Evolutionary conservation across 306 rosid genomes (phyloP).

Genomic region (Lablab purpureus): DNA sequence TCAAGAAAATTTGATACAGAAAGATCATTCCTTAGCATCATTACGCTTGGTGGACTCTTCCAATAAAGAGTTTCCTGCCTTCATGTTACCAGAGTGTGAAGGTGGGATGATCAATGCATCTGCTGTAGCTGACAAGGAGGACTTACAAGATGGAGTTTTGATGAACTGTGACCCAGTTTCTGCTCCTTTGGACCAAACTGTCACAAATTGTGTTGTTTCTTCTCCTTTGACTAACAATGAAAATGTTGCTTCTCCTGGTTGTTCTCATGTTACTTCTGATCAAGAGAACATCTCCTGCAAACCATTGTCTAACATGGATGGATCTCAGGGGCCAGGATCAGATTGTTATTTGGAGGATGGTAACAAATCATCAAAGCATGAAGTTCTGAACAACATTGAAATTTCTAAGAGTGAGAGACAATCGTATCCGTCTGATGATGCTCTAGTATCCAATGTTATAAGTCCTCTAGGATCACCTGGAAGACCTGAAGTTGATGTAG

Average conservation of each 20-base stretch:
- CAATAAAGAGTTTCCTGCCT: constrained; percentile 43
- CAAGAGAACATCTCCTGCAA: constrained; percentile 63
- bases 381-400: constrained; percentile 50
- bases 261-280: constrained; percentile 73
- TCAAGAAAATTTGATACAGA: constrained; percentile 51
- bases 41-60: constrained; percentile 35
- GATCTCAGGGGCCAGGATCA: constrained; percentile 44
- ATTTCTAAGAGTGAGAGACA: constrained; percentile 53
- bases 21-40: constrained; percentile 50
- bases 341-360: constrained; percentile 60
- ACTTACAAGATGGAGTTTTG: constrained; percentile 62
- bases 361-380: constrained; percentile 58
- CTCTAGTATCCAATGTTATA: constrained; percentile 44
- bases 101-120: constrained; percentile 55
- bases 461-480: constrained; percentile 60
- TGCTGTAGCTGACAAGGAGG: constrained; percentile 61
- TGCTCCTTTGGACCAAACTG: constrained; percentile 53
- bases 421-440: constrained; percentile 50
- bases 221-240: constrained; percentile 53
- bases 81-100: constrained; percentile 52
- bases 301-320: constrained; percentile 53
- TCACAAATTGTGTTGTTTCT: constrained; percentile 53
- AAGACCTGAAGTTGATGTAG: constrained; percentile 67
- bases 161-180: constrained; percentile 57
- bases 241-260: constrained; percentile 60